Percentiles rank a stretch among this genome's conserved stretches.
These are phyloP conservation scores for fission yeast (Schizosaccharomyces pombe) DNA, from an alignment of 805 yeast species.

Conservation along the genomic window DNA sequence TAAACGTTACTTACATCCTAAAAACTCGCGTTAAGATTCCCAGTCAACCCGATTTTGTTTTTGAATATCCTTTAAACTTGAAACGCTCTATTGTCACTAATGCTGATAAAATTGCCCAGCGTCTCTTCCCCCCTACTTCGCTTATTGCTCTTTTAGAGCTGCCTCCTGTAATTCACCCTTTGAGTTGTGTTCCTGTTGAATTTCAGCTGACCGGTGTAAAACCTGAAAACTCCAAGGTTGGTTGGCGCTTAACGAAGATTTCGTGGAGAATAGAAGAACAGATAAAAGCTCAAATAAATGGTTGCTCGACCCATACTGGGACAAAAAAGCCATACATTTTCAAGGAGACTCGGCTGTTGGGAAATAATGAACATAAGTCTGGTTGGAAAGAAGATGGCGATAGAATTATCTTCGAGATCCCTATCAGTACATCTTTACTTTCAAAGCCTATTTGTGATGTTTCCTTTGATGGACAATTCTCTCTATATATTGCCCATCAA, in stretches of 20 bases:
- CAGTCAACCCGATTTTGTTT: slow-evolving; percentile 16
- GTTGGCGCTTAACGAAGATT: slow-evolving; percentile 85
- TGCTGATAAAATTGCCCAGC: slow-evolving; percentile 60
- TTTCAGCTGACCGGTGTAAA: slow-evolving; percentile 37
- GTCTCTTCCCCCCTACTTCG: slow-evolving; percentile 90
- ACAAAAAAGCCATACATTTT: slow-evolving; percentile 5
- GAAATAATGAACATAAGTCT: slow-evolving; percentile 55
- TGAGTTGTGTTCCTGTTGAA: slow-evolving; percentile 64
- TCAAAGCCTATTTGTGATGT: slow-evolving; percentile 51
- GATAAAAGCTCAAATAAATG: slow-evolving; percentile 32
- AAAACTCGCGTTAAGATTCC: slow-evolving; percentile 24
- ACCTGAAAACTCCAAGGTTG: slow-evolving; percentile 11
- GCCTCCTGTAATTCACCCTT: slow-evolving; percentile 77
- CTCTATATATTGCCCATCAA: slow-evolving; percentile 52
- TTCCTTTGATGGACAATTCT: slow-evolving; percentile 40
- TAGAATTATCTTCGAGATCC: slow-evolving; percentile 34
- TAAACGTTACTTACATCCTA: slow-evolving; percentile 51
- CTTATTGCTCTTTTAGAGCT: slow-evolving; percentile 67
- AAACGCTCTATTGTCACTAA: slow-evolving; percentile 59
- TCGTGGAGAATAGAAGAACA: slow-evolving; percentile 77
- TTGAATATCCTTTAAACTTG: slow-evolving; percentile 43
- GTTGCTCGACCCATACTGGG: slow-evolving; percentile 22
- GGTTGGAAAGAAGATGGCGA: slow-evolving; percentile 98
- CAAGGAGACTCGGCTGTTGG: slow-evolving; percentile 53
- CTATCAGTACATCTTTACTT: slow-evolving; percentile 8